Evolutionary conservation across 2,329 filamentous ascomycete genomes (phyloP).

Genomic region (Coniochaeta hoffmannii): DNA sequence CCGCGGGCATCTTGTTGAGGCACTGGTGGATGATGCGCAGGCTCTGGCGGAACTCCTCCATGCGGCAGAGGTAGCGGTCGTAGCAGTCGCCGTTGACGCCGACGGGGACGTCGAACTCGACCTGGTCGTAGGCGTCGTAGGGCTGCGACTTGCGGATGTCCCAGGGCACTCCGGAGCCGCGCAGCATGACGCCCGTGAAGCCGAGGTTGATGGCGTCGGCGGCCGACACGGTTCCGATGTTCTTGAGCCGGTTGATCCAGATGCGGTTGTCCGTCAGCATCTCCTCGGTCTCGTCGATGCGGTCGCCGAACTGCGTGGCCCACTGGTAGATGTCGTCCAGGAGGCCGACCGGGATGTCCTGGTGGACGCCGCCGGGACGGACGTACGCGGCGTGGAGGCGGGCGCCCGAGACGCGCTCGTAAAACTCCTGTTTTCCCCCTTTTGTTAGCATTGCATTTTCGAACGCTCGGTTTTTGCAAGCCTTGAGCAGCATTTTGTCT

Average conservation of each 20-base stretch:
- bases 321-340: conserved; percentile 99
- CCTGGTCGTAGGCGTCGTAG: conserved; percentile 95
- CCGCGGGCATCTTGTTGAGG: conserved; percentile 96
- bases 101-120: conserved; percentile 96
- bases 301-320: conserved; percentile 97
- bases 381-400: conserved; percentile 97
- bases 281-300: conserved; percentile 97
- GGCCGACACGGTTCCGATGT: conserved; percentile 84
- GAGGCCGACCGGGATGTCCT: conserved; percentile 88
- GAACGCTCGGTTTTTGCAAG: background rate
- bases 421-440: conserved; percentile 73
- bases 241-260: conserved; percentile 91
- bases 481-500: background rate
- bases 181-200: conserved; percentile 96
- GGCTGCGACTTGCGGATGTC: conserved; percentile 95
- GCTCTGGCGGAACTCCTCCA: conserved; percentile 99
- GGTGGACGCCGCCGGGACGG: conserved; percentile 89
- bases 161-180: conserved; percentile 92
- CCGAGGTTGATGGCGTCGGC: conserved; percentile 94
- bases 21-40: conserved; percentile 98
- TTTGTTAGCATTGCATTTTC: background rate
- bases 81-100: conserved; percentile 98
- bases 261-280: conserved; percentile 99
- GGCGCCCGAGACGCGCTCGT: conserved; percentile 96
- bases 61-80: conserved; percentile 96